phyloP scores from a whole-genome alignment of 768 basidiomycete genomes.

The Bullera alba region DNA sequence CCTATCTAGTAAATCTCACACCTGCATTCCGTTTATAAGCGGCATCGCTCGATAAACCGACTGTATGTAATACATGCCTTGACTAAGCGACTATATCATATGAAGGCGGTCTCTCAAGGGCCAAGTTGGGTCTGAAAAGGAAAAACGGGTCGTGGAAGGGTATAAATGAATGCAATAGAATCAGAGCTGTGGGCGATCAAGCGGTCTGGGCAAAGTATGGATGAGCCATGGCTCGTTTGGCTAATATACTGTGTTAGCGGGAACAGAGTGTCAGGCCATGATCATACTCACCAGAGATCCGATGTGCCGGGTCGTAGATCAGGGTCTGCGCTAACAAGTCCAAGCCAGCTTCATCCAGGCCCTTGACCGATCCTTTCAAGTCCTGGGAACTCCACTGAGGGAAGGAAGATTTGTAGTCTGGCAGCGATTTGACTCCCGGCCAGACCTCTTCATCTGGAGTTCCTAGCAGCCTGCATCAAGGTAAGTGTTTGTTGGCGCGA shows the following conservation, averaged over 20 bases:
- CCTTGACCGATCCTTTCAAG: slow-evolving; percentile 59
- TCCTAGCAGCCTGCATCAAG: slow-evolving; percentile 66
- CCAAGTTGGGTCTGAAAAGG: too few relatives aligned
- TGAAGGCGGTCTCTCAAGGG: too few relatives aligned
- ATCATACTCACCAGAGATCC: slow-evolving; percentile 69
- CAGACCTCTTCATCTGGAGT: slow-evolving; percentile 86
- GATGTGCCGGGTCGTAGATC: slow-evolving; percentile 80
- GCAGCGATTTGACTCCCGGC: slow-evolving; percentile 80
- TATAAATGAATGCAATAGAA: too few relatives aligned
- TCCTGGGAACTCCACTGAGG: slow-evolving; percentile 86
- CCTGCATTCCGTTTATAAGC: too few relatives aligned
- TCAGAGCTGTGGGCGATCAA: too few relatives aligned
- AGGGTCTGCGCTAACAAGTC: slow-evolving; percentile 71
- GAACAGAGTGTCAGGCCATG: not conserved
- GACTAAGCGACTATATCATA: too few relatives aligned
- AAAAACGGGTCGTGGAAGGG: too few relatives aligned
- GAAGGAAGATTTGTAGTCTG: slow-evolving; percentile 95
- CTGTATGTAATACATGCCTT: too few relatives aligned
- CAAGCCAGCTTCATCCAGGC: slow-evolving; percentile 68
- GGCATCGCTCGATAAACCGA: too few relatives aligned
- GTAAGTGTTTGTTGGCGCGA: not conserved
- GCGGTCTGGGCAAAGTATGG: slow-evolving; percentile 48
- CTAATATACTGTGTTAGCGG: slow-evolving; percentile 40
- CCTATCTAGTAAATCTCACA: too few relatives aligned
- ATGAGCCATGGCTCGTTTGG: slow-evolving; percentile 56